phyloP scores from a whole-genome alignment of 2,329 filamentous ascomycete genomes.

The Neurospora sp. region DNA sequence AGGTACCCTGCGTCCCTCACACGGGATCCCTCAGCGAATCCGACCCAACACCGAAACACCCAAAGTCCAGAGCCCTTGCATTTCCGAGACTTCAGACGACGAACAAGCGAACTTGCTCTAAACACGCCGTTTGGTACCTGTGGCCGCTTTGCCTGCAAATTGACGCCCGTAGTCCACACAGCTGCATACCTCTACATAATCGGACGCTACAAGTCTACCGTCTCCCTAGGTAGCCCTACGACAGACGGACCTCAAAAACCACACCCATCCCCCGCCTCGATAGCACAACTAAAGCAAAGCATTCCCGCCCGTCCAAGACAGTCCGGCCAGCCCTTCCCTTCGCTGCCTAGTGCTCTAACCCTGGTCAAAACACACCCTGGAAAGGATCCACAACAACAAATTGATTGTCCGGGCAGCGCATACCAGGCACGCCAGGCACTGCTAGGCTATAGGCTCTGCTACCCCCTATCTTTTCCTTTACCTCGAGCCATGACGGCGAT shows the following conservation, averaged over 20 bases:
- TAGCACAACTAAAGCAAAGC: neutral
- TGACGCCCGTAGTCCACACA: neutral
- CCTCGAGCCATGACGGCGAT: slow-evolving; percentile 38
- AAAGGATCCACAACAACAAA: neutral
- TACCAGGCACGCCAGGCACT: neutral
- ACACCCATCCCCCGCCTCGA: neutral
- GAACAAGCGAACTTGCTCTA: neutral
- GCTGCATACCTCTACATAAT: neutral
- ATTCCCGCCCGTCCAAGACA: neutral
- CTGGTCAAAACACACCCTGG: neutral
- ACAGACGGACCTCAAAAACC: neutral
- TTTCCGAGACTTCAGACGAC: neutral
- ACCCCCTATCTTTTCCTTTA: slow-evolving; percentile 19
- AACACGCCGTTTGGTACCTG: neutral
- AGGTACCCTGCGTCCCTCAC: neutral
- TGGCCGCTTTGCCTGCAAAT: neutral
- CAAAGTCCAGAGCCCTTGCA: neutral
- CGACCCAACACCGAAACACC: neutral
- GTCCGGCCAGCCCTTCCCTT: neutral
- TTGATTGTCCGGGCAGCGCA: neutral
- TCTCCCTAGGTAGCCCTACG: neutral
- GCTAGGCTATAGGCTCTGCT: neutral
- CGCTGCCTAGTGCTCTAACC: neutral
- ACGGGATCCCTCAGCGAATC: neutral
- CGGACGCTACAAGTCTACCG: neutral